Conservation (phyloP, 2,329 filamentous ascomycete species). For the Trichoderma lentiforme region DNA sequence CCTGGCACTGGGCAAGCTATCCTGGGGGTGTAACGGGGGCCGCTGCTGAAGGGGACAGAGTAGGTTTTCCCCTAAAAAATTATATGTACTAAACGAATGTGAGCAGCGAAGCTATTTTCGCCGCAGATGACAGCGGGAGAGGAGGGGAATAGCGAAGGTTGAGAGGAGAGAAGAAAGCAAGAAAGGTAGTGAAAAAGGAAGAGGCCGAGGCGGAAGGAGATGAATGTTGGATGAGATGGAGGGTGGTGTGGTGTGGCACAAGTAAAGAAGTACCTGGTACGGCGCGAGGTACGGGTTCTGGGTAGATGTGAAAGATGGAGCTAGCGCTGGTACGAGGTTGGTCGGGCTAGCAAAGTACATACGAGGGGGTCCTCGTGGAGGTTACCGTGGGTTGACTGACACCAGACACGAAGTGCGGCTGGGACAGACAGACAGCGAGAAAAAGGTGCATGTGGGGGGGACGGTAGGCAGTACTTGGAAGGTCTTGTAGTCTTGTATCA, state of each 20-base stretch:
- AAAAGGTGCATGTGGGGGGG: neutral
- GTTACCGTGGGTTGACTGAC: neutral
- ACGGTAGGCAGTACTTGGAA: neutral
- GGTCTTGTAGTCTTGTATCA: neutral
- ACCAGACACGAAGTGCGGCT: neutral
- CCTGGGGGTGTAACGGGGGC: neutral
- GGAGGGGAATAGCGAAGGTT: neutral
- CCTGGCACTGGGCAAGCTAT: neutral
- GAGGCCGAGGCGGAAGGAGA: slow-evolving; percentile 12
- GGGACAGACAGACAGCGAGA: neutral
- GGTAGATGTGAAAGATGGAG: neutral
- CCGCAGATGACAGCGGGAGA: neutral
- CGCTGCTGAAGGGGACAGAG: neutral
- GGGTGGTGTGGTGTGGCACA: slow-evolving; percentile 6
- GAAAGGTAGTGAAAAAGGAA: neutral
- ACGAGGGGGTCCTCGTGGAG: neutral
- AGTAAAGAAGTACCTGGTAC: slow-evolving; percentile 1
- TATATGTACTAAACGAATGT: slow-evolving; percentile 16
- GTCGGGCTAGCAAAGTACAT: neutral
- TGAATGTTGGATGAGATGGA: slow-evolving; percentile 5
- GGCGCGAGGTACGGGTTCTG: neutral
- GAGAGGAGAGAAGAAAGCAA: neutral
- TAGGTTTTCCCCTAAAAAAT: neutral
- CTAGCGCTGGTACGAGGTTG: neutral
- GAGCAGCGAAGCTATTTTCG: slow-evolving; percentile 12